Base-by-base conservation (phyloP, 2,329 filamentous ascomycete genomes). In the Calonectria crousiana region DNA sequence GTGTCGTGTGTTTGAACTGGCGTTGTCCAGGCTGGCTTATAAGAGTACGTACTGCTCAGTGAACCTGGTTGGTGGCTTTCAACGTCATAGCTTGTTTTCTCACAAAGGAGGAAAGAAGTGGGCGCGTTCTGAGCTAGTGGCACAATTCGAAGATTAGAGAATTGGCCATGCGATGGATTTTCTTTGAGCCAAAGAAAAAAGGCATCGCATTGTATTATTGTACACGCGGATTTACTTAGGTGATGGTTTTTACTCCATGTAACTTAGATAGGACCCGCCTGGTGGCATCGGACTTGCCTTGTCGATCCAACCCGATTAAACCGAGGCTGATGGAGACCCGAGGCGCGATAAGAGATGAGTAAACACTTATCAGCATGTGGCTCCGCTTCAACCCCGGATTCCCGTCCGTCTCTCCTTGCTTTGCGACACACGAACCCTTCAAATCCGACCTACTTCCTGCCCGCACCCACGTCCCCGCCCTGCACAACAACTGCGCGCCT, bases 301-400 rank as follows among this genome's bases (percentile, higher is more conserved):
- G 36, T 23, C 67, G 34, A 30, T 60, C 69, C 34, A 41, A 23
- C 38, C 73, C 73, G 74, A 75, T 51, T 71, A 76, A 72, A 75
- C 79, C 79, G 80, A 79, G 79, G 79, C 78, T 75, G 74, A 71
- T 56, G 64, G 23, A 71, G 58, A 28, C 52, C 72, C 68, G 72
- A 73, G 71, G 71, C 66, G 67, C 71, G 52, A 64, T 71, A 73
- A 49, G 20, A 49, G 30, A 71, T 77, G 47, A 47, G 69, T 65
- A 67, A 77, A 34, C 76, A 56, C 64, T 74, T 67, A 72, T 76
- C 78, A 72, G 77, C 76, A 80, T 80, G 78, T 74, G 76, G 75
- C 72, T 76, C 75, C 75, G 70, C 77, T 69, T 69, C 67, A 77
- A 72, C 76, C 77, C 75, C 60, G 77, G 77, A 62, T 62, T 47